A percentile compares a stretch with the other conserved stretches of the same genome.
phyloP scores from a whole-genome alignment of 108 stramenopile species.

The Nannochloropsis granulata region DNA sequence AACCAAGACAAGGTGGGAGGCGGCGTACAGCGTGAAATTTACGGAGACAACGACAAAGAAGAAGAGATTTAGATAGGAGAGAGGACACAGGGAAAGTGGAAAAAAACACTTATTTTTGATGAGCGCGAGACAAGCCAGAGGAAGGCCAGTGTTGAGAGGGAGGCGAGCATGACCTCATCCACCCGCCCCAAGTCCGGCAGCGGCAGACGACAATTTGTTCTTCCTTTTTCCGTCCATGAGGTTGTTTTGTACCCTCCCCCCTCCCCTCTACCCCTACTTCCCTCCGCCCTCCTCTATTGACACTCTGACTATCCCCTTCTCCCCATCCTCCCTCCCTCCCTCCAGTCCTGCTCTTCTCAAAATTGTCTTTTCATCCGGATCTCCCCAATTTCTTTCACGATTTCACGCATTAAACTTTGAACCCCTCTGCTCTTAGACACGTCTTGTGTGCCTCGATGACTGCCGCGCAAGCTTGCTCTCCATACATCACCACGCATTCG shows the following conservation, averaged over 20 bases:
- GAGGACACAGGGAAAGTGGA: no score
- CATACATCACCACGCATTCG: slow-evolving; percentile 81
- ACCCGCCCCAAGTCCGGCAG: no score
- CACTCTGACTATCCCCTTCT: neutral
- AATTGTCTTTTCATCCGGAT: neutral
- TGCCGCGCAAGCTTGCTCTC: slow-evolving; percentile 64
- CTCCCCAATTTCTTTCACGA: neutral
- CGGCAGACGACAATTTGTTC: no score
- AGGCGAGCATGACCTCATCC: no score
- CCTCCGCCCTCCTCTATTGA: neutral
- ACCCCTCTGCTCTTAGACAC: slow-evolving; percentile 73
- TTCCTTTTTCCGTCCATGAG: neutral
- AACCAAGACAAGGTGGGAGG: no score
- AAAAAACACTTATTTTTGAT: no score
- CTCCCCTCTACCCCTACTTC: neutral
- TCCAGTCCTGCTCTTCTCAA: neutral
- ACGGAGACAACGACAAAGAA: no score
- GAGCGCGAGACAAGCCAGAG: no score
- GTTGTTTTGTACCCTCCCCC: neutral
- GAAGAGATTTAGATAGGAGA: no score
- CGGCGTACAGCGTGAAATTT: no score
- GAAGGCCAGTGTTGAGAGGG: no score
- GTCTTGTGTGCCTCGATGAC: slow-evolving; percentile 91
- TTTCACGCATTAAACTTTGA: slow-evolving; percentile 56
- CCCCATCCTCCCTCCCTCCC: neutral